Conservation (phyloP, 371 early-diverging fungal species). For the Lichtheimia ornata region DNA sequence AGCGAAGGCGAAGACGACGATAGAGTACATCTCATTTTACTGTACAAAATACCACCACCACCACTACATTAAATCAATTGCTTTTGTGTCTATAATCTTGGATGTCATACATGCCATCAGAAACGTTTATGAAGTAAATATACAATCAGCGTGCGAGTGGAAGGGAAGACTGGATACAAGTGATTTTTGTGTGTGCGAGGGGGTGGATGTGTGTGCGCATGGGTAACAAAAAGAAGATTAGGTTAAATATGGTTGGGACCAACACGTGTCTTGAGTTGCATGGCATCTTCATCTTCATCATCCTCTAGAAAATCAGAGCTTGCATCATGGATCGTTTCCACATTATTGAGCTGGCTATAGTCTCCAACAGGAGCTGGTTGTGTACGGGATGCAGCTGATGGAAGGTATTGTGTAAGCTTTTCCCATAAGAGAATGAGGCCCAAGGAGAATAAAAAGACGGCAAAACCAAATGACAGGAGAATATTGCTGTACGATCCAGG, state of each 20-base stretch:
- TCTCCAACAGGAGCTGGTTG: slow-evolving; percentile 5
- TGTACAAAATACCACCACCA: too few relatives aligned
- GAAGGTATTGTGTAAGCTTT: slow-evolving; percentile 29
- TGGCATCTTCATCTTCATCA: slow-evolving; percentile 19
- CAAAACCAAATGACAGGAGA: slow-evolving; percentile 60
- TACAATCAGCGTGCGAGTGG: too few relatives aligned
- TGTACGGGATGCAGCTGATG: slow-evolving; percentile 5
- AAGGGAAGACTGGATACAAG: too few relatives aligned
- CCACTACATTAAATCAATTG: too few relatives aligned
- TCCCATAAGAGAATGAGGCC: slow-evolving; percentile 52
- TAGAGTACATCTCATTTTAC: background rate
- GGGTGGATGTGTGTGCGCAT: too few relatives aligned
- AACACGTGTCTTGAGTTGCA: slow-evolving; percentile 11
- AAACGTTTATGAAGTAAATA: too few relatives aligned
- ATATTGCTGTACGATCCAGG: slow-evolving; percentile 60
- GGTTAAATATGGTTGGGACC: slow-evolving; percentile 1
- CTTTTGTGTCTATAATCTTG: too few relatives aligned
- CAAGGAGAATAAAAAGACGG: slow-evolving; percentile 55
- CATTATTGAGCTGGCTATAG: slow-evolving; percentile 11
- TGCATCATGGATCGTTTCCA: slow-evolving; percentile 15
- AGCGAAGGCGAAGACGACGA: slow-evolving; percentile 4
- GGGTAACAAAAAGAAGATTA: slow-evolving; percentile 1
- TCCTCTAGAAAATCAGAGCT: slow-evolving; percentile 18
- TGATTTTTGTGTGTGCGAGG: too few relatives aligned
- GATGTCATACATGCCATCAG: too few relatives aligned